Evolutionary conservation across 176 grass and related monocot species (phyloP), one percentile per base, ranked within the genome.

Genomic region (Pontederia paniculata): DNA sequence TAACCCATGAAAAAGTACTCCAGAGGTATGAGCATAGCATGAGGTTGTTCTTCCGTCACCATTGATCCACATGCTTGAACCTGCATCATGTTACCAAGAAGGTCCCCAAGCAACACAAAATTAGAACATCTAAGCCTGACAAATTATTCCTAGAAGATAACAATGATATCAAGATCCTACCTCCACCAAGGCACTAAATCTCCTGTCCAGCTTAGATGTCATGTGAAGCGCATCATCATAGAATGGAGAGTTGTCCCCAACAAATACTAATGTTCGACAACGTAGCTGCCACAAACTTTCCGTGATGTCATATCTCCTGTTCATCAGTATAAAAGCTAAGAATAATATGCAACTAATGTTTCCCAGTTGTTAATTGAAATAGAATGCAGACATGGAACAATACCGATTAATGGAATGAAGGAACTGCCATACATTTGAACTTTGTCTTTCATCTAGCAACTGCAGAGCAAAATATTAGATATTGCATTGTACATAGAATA

Each of bases 31-130:
- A 70, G 52, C 68, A 70, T 71, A 21, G 68, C 55, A 43, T 50
- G 45, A n/a, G 68, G 68, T 51, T 71, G 68, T 46, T 71, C 68
- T 45, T 71, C 68, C 3, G 68, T 71, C 15, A 71, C 55, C 16
- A 60, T 4, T 21, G 55, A 71, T 44, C 46, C 69, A 21, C 57
- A 71, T 61, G 69, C 69, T 31, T 61, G 56, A 22, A 60, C 67
- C 67, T 70, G 67, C 12, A 49, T 17, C 37, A 54, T 25, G 43
- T 49, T 48, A 2, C 41, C 9, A 14, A 68, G 2, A 44, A 21
- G 14, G 21, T 22, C 13, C 18, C 8, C 15, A 56, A 21, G 15
- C 20, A 68, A 45, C 7, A 42, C 10, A 54, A 51, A 41, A 25
- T 43, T 23, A 9, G 9, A 8, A 10, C 8, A 64, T 48, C 42